These are phyloP conservation scores for Cryphonectria naterciae DNA, from an alignment of 2,329 filamentous ascomycete species.

Conservation along the genomic window DNA sequence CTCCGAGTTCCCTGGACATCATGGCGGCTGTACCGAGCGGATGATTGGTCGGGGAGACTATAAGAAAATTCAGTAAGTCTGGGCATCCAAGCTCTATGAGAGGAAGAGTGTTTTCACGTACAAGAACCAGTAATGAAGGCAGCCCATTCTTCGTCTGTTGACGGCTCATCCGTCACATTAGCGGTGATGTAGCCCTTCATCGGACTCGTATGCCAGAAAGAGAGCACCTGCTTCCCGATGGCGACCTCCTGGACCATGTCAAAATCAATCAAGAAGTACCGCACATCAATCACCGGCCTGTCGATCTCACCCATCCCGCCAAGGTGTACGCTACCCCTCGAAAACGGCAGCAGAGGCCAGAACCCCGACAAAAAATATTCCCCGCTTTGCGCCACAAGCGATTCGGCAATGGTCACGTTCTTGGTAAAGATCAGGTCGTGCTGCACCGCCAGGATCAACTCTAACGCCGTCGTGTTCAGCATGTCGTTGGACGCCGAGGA, in stretches of 20 bases:
- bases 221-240: conserved; percentile 37
- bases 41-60: conserved; percentile 27
- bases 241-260: conserved; percentile 39
- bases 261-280: conserved; percentile 42
- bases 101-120: background rate
- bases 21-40: conserved; percentile 31
- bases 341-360: conserved; percentile 45
- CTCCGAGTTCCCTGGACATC: conserved; percentile 36
- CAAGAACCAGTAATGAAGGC: conserved; percentile 11
- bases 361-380: conserved; percentile 41
- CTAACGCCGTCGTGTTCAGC: conserved; percentile 38
- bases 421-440: conserved; percentile 52
- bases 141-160: conserved; percentile 18
- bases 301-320: conserved; percentile 40
- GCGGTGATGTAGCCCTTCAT: conserved; percentile 31
- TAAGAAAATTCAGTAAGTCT: background rate
- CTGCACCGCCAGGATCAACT: conserved; percentile 48
- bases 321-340: conserved; percentile 47
- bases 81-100: background rate
- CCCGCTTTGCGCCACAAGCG: conserved; percentile 43
- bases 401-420: conserved; percentile 51
- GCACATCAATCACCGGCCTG: conserved; percentile 43
- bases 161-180: conserved; percentile 9
- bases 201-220: conserved; percentile 40
- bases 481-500: conserved; percentile 9